Conservation (phyloP, 1,284 basidiomycete genomes). For the Tremellales sp. region DNA sequence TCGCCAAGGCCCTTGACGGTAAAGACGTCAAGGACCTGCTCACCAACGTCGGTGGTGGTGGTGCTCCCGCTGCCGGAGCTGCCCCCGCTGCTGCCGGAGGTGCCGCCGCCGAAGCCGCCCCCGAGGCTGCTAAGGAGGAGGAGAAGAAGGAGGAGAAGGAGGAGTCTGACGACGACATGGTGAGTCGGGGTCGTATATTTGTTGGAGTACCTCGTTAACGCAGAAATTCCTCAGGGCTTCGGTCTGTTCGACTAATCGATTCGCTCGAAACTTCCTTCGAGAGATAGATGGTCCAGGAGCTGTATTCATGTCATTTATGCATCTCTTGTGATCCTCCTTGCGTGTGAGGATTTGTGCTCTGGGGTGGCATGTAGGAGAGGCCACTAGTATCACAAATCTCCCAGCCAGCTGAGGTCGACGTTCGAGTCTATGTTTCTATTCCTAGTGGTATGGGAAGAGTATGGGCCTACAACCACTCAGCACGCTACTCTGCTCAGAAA, state of each 20-base stretch:
- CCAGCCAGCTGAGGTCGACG: too few relatives aligned
- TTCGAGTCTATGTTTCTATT: too few relatives aligned
- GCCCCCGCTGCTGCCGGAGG: slow-evolving; percentile 54
- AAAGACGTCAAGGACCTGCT: slow-evolving; percentile 96
- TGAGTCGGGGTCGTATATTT: slow-evolving; percentile 49
- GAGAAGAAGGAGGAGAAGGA: slow-evolving; percentile 78
- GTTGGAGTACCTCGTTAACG: slow-evolving; percentile 11
- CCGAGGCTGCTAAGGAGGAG: slow-evolving; percentile 65
- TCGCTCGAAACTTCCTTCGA: slow-evolving; percentile 8
- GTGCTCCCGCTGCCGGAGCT: slow-evolving; percentile 63
- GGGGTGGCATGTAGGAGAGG: too few relatives aligned
- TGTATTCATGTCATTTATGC: not conserved
- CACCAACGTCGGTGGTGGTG: slow-evolving; percentile 78
- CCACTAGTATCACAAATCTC: too few relatives aligned
- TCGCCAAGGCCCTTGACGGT: slow-evolving; percentile 96
- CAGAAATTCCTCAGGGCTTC: slow-evolving; percentile 57
- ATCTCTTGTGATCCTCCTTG: slow-evolving; percentile 1
- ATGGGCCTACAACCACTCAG: too few relatives aligned
- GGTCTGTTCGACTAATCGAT: slow-evolving; percentile 71
- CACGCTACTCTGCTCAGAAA: too few relatives aligned
- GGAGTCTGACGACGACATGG: slow-evolving; percentile 85
- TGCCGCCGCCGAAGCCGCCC: slow-evolving; percentile 60
- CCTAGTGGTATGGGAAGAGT: too few relatives aligned
- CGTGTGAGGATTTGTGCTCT: not conserved
- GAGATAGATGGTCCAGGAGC: too few relatives aligned